Conservation (phyloP, 1,139 yeast genomes). For the Saccharomyces uvarum region DNA sequence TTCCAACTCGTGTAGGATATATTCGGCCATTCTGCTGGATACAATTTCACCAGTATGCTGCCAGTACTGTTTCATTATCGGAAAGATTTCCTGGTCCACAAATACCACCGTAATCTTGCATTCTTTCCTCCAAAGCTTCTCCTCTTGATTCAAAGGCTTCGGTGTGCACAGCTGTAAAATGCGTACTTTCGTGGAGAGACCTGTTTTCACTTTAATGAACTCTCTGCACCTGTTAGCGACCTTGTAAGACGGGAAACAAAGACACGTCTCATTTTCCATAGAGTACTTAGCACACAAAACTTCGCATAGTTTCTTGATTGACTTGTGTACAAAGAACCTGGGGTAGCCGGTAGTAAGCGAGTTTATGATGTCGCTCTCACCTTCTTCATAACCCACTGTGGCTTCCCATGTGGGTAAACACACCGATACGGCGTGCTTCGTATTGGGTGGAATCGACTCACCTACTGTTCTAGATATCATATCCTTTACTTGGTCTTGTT, state of each 20-base stretch:
- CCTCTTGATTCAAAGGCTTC: conserved; percentile 53
- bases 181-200: conserved; percentile 38
- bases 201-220: conserved; percentile 42
- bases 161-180: conserved; percentile 76
- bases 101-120: conserved; percentile 72
- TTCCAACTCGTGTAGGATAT: conserved; percentile 57
- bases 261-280: conserved; percentile 50
- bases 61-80: conserved; percentile 82
- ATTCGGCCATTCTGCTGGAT: conserved; percentile 83
- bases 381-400: conserved; percentile 86
- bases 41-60: conserved; percentile 95
- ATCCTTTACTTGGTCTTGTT: conserved; percentile 47
- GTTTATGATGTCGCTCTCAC: conserved; percentile 70
- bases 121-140: conserved; percentile 50
- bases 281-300: conserved; percentile 54
- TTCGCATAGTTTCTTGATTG: conserved; percentile 53
- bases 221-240: conserved; percentile 83
- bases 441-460: conserved; percentile 76
- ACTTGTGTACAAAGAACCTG: conserved; percentile 69
- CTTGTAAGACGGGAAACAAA: conserved; percentile 69
- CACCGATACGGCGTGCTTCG: conserved; percentile 90
- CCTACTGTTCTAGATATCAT: conserved; percentile 60
- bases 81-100: conserved; percentile 43
- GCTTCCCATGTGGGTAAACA: conserved; percentile 89
- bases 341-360: conserved; percentile 88